Percentiles rank a stretch among this genome's conserved stretches.
Evolutionary conservation across 257 asterid species (phyloP).

Genomic region (Mitragyna speciosa): DNA sequence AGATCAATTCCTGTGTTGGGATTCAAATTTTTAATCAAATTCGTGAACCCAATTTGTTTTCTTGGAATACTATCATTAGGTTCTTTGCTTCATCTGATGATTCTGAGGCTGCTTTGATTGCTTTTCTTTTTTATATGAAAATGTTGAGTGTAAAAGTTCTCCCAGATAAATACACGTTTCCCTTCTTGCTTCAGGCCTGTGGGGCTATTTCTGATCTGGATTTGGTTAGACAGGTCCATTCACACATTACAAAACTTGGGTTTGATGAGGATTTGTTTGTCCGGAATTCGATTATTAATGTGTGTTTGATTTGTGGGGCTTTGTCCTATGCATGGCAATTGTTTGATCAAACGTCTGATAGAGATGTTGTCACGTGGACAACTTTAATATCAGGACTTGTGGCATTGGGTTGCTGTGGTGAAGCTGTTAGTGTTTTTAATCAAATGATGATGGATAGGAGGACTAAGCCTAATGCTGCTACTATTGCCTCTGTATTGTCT

Average conservation of each 20-base stretch:
- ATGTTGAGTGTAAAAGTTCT: conserved; percentile 29
- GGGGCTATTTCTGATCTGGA: conserved; percentile 19
- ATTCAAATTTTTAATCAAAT: conserved; percentile 34
- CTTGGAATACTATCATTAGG: conserved; percentile 59
- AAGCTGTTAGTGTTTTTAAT: conserved; percentile 20
- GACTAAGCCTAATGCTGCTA: conserved; percentile 31
- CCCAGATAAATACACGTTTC: conserved; percentile 49
- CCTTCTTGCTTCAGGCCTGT: conserved; percentile 50
- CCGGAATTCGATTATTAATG: conserved; percentile 3
- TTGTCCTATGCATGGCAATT: conserved; percentile 27
- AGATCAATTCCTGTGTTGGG: conserved; percentile 31
- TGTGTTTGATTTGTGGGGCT: background rate
- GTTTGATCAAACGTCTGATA: conserved; percentile 55
- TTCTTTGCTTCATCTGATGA: conserved; percentile 29
- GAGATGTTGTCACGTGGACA: conserved; percentile 55
- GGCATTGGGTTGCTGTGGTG: conserved; percentile 26
- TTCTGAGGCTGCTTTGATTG: conserved; percentile 13
- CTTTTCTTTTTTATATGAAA: conserved; percentile 9
- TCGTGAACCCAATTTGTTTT: conserved; percentile 40
- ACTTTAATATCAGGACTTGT: conserved; percentile 53
- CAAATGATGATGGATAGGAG: conserved; percentile 22
- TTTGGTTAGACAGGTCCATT: conserved; percentile 6
- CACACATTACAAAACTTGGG: conserved; percentile 2
- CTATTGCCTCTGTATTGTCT: conserved; percentile 43
- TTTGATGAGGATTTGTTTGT: conserved; percentile 10